These are phyloP conservation scores for Trichoderma sp. DNA, from an alignment of 2,329 filamentous ascomycete species.

Conservation along the genomic window DNA sequence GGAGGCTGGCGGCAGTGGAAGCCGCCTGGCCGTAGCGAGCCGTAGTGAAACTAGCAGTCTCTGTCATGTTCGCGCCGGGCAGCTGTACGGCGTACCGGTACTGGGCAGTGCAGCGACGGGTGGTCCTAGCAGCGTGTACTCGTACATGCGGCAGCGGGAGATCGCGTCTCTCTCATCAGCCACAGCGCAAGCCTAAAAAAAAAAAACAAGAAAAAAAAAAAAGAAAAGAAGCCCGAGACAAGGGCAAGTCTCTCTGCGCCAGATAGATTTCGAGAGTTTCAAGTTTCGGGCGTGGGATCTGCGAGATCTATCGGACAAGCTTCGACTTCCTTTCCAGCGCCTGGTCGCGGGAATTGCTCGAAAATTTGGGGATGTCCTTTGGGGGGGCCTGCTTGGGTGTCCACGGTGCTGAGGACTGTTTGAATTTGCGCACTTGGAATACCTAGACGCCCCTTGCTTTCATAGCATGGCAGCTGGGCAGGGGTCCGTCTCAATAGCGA, in stretches of 20 bases:
- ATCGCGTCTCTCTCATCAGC: conserved; percentile 26
- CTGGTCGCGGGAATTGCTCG: neutral
- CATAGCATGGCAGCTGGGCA: conserved; percentile 27
- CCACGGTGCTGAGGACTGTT: conserved; percentile 21
- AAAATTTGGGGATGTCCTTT: neutral
- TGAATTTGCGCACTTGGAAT: conserved; percentile 16
- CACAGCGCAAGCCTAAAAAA: conserved; percentile 9
- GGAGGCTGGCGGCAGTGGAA: conserved; percentile 27
- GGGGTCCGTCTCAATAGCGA: conserved; percentile 27
- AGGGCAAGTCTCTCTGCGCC: neutral
- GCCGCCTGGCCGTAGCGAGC: conserved; percentile 26
- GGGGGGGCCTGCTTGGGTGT: conserved; percentile 1
- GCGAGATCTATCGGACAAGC: conserved; percentile 10
- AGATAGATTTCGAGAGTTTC: neutral
- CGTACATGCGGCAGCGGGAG: conserved; percentile 16
- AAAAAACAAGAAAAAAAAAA: conserved; percentile 21
- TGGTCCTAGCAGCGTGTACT: conserved; percentile 17
- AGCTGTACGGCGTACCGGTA: neutral
- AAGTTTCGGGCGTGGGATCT: neutral
- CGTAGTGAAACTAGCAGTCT: conserved; percentile 30
- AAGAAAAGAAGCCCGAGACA: neutral
- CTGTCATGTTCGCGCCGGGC: conserved; percentile 28
- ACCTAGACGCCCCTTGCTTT: conserved; percentile 26
- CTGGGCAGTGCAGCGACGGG: conserved; percentile 9
- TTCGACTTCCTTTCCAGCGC: neutral